Evolutionary conservation across 1,284 basidiomycete genomes (phyloP).

Genomic region (Ustilago sp.): DNA sequence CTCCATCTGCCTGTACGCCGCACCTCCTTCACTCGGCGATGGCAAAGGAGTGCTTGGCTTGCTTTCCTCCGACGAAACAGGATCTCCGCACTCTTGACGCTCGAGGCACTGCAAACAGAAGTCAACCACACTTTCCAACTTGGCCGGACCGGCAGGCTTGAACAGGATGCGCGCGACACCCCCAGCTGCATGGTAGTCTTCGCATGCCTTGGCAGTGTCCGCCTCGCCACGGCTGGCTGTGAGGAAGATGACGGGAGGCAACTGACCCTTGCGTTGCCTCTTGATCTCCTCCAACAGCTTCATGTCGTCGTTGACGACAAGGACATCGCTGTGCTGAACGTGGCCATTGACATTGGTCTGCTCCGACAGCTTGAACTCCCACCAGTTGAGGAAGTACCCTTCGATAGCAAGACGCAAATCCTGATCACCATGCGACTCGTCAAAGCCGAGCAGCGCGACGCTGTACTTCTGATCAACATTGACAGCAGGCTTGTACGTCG

Average conservation of each 20-base stretch:
- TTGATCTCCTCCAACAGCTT: slow-evolving; percentile 71
- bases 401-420: slow-evolving; percentile 77
- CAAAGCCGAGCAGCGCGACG: slow-evolving; percentile 82
- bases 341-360: slow-evolving; percentile 13
- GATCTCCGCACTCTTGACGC: slow-evolving; percentile 48
- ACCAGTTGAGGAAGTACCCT: slow-evolving; percentile 80
- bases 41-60: slow-evolving; percentile 57
- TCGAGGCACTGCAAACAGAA: slow-evolving; percentile 77
- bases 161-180: slow-evolving; percentile 86
- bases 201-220: slow-evolving; percentile 75
- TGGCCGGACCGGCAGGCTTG: slow-evolving; percentile 88
- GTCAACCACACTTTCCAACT: slow-evolving; percentile 78
- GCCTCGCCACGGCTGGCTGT: slow-evolving; percentile 79
- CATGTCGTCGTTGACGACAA: slow-evolving; percentile 85
- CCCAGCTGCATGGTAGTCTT: slow-evolving; percentile 81
- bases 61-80: slow-evolving; percentile 46
- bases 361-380: slow-evolving; percentile 76
- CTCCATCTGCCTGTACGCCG: slow-evolving; percentile 31
- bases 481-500: slow-evolving; percentile 71
- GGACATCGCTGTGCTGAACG: slow-evolving; percentile 75
- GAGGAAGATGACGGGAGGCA: slow-evolving; percentile 79
- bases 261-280: slow-evolving; percentile 59
- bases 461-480: slow-evolving; percentile 72
- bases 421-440: slow-evolving; percentile 76
- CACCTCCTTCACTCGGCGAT: slow-evolving; percentile 39